Evolutionary conservation across 169 alveolate genomes (phyloP), one percentile per base, ranked within the genome.

Genomic region (Miamiensis avidus): DNA sequence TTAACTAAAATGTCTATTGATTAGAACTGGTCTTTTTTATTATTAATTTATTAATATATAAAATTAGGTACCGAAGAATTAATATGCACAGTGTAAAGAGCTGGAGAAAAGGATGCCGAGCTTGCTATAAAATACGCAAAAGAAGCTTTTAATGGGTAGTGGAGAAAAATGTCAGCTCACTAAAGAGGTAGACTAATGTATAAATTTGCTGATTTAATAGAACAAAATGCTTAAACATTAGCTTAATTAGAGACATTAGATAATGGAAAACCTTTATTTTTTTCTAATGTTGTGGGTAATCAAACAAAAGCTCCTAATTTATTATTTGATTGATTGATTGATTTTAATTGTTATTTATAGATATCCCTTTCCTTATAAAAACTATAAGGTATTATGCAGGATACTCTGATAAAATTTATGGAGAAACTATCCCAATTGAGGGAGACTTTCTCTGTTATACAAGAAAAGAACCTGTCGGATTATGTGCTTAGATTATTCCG

Each of bases 401-500:
- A 15, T 89, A 87, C 91, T 97, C 98, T 26, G 97, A 94, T 79
- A 96, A 94, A 75, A 89, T 93, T 4, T 86, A 74, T 16, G 97
- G 97, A 0, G 78, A 88, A 30, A 88, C 96, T 20, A 79, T 93
- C 81, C 95, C 96, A 0, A 87, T 91, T 1, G 78, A 31, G 31
- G 93, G 91, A 25, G 77, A 84, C n/a, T 87, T 75, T n/a, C 76
- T 86, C 29, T 78, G 87, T 34, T 89, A 91, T 77, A 93, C 97
- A 29, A 84, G 94, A 76, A 65, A 84, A 76, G 98, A 97, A n/a
- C n/a, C n/a, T n/a, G n/a, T n/a, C n/a, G n/a, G n/a, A n/a, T n/a
- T n/a, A n/a, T n/a, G n/a, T n/a, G n/a, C n/a, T n/a, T n/a, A 92
- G 86, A 95, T 97, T 64, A 89, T 94, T 29, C 99, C 99, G 29